Evolutionary conservation across 208 protist species (phyloP).

Genomic region (Wallacemonas sp.): DNA sequence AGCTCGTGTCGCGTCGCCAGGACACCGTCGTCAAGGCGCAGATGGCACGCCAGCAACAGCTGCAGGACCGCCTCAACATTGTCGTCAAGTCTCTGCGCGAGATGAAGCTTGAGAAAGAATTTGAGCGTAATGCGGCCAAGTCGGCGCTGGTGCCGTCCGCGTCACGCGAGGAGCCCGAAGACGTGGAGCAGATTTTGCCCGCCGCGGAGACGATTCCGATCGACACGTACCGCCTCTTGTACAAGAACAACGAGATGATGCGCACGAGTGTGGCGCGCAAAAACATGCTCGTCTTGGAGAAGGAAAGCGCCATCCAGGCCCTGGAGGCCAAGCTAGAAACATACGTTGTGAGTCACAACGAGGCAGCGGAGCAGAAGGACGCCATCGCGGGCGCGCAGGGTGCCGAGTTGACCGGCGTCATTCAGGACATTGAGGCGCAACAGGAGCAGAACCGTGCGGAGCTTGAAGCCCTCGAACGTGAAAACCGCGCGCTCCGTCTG

Average conservation of each 20-base stretch:
- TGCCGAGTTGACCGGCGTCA: slow-evolving; percentile 43
- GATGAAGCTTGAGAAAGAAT: slow-evolving; percentile 82
- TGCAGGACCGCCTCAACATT: slow-evolving; percentile 75
- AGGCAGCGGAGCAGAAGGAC: slow-evolving; percentile 51
- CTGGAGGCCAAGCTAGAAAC: slow-evolving; percentile 71
- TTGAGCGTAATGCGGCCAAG: slow-evolving; percentile 71
- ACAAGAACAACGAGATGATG: slow-evolving; percentile 88
- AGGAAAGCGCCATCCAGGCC: slow-evolving; percentile 80
- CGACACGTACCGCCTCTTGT: slow-evolving; percentile 84
- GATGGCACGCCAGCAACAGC: slow-evolving; percentile 76
- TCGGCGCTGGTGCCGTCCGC: slow-evolving; percentile 73
- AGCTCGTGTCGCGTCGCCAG: slow-evolving; percentile 62
- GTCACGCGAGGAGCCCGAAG: slow-evolving; percentile 71
- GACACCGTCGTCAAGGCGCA: slow-evolving; percentile 84
- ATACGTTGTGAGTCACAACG: slow-evolving; percentile 58
- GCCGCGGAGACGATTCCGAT: slow-evolving; percentile 79
- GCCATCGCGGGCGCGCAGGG: slow-evolving; percentile 40
- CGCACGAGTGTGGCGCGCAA: slow-evolving; percentile 78
- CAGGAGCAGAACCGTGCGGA: slow-evolving; percentile 40
- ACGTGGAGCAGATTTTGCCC: slow-evolving; percentile 77
- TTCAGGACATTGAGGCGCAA: slow-evolving; percentile 49
- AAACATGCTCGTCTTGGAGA: slow-evolving; percentile 91
- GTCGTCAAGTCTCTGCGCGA: slow-evolving; percentile 76
- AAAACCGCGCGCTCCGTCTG: slow-evolving; percentile 58
- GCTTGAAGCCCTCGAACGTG: slow-evolving; percentile 47